These are phyloP conservation scores for Capsella rubella DNA, from an alignment of 441 rosid genomes.

Conservation along the genomic window DNA sequence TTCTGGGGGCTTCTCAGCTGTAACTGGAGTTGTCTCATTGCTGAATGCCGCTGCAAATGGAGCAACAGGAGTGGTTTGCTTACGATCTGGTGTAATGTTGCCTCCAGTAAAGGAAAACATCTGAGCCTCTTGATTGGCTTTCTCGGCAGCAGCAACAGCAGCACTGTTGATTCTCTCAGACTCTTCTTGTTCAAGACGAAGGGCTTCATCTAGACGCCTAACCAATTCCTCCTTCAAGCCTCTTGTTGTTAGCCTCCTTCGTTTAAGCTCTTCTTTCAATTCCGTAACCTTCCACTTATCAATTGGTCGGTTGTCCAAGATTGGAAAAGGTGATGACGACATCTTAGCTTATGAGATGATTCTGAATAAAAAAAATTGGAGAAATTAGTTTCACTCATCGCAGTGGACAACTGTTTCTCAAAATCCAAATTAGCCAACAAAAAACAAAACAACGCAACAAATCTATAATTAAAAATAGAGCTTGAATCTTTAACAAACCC, in stretches of 20 bases:
- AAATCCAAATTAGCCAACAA: slow-evolving; percentile 12
- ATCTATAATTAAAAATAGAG: slow-evolving; percentile 13
- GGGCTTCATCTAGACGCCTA: slow-evolving; percentile 78
- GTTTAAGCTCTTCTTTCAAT: slow-evolving; percentile 93
- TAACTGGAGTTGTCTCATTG: slow-evolving; percentile 43
- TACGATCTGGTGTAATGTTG: slow-evolving; percentile 34
- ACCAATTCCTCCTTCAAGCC: slow-evolving; percentile 96
- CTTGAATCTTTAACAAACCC: not conserved
- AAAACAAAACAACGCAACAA: slow-evolving; percentile 6
- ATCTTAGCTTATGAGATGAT: slow-evolving; percentile 47
- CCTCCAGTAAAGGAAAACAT: slow-evolving; percentile 30
- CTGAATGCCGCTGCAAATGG: not conserved
- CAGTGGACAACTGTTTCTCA: not conserved
- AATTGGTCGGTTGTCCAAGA: slow-evolving; percentile 76
- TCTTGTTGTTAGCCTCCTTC: slow-evolving; percentile 62
- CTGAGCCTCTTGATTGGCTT: slow-evolving; percentile 34
- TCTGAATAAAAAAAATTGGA: not conserved
- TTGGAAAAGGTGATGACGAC: slow-evolving; percentile 78
- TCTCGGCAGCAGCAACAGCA: slow-evolving; percentile 38
- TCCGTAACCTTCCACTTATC: slow-evolving; percentile 96
- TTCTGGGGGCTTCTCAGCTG: slow-evolving; percentile 42
- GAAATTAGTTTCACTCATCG: not conserved
- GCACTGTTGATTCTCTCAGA: slow-evolving; percentile 44
- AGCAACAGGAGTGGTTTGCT: slow-evolving; percentile 37
- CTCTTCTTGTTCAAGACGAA: slow-evolving; percentile 70